Base-by-base conservation (phyloP, 2,329 filamentous ascomycete genomes). In the Fusarium floridanum region DNA sequence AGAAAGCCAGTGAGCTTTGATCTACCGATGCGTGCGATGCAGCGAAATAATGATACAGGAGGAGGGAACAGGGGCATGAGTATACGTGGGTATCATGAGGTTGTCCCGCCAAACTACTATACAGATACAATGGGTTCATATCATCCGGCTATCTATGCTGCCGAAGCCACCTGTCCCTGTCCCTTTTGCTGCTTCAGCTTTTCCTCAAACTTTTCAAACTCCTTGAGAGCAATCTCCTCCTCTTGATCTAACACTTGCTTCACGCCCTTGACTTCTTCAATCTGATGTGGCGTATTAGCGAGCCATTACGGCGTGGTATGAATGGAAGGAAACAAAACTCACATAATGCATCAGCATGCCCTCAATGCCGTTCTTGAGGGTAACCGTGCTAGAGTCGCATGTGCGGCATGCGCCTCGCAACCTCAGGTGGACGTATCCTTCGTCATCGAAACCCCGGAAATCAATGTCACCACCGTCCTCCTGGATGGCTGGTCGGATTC, bases 391-490 rank as follows among this genome's bases (percentile, higher is more conserved):
- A 55, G 94, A 97, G 83, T 98, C 97, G 83, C 97, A 99, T 22
- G 96, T 98, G 75, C 97, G 89, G 84, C 97, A 99, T 22, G 97
- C 97, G 17, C 97, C 97, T 59, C 96, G 89, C 78, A 99, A 85
- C 88, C 98, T 98, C 79, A 98, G 82, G 78, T 91, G 82, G n/a
- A 98, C 97, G 72, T 93, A 90, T 0, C 97, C 97, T 37, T 84
- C 89, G 75, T 95, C 89, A 76, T 95, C 90, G 79, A 98, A 98
- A 1, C 96, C 96, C 20, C 94, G 88, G 82, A 96, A 97, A 83
- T 99, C 97, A 80, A 99, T 98, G 82, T 99, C 97, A 55, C 97
- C 97, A 57, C 97, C 97, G 77, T 99, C 97, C 82, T 98, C 97
- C 83, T 98, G 97, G 73, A 99, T 99, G 1, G 96, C 94, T 1